Evolutionary conservation across 2,329 filamentous ascomycete genomes (phyloP), one percentile per base, ranked within the genome.

Genomic region (Falciphora oryzae): DNA sequence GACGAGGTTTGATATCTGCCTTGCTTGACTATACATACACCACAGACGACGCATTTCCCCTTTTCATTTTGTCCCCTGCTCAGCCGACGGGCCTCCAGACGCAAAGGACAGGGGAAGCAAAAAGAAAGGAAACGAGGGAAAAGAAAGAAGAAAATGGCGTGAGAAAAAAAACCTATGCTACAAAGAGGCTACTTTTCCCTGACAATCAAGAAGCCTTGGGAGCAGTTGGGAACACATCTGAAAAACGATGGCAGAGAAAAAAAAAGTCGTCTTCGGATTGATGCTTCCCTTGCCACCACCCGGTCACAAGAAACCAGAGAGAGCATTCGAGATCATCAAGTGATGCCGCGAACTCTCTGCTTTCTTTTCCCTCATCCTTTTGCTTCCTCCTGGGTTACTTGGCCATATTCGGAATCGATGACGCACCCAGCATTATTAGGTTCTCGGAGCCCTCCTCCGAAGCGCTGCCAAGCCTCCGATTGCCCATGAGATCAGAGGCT

Each of bases 141-240:
- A 59, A 35, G 60, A 65, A 58, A 61, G 31, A 10, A 53, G 53
- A 53, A 60, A 28, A 35, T 27, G 50, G 22, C 22, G 59, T 3
- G 27, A 57, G 4, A 58, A 61, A 50, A 61, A 13, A 57, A 27
- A 56, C 28, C 25, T 28, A 62, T 29, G 44, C 61, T 62, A 56
- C 44, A 53, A 4, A 53, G 16, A n/a, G 44, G 44, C 18, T 44
- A n/a, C 38, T 50, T 53, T 53, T 10, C 44, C 44, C 22, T 25
- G 22, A 53, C 44, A 44, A 53, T n/a, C 4, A 25, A 18, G 44
- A 16, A n/a, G 7, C 44, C 22, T 53, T 8, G 32, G 32, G 44
- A 25, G 44, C 22, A 10, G n/a, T 53, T 11, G 44, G n/a, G 8
- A 53, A 53, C 44, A 14, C 44, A 7, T n/a, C 44, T 4, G 44